These are phyloP conservation scores for Andrographis paniculata DNA, from an alignment of 305 asterid species.

Conservation along the genomic window DNA sequence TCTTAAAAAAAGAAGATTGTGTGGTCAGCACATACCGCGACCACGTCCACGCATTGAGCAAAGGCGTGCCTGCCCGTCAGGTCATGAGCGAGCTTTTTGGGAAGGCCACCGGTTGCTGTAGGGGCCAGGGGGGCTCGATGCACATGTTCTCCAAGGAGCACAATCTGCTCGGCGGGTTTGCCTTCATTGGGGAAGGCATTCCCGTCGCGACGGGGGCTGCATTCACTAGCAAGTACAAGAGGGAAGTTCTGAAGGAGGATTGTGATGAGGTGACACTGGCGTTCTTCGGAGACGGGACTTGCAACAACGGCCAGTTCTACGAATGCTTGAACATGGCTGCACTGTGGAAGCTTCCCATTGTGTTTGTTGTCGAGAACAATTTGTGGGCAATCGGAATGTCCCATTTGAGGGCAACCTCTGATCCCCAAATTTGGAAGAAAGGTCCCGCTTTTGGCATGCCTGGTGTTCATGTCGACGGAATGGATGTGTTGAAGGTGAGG, in stretches of 20 bases:
- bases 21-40: constrained; percentile 93
- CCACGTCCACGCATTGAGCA: constrained; percentile 95
- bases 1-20: constrained; percentile 67
- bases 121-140: constrained; percentile 99
- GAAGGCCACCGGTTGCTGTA: constrained; percentile 94
- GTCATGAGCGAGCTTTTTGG: constrained; percentile 99
- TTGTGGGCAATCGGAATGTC: constrained; percentile 99
- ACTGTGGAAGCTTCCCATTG: constrained; percentile 85
- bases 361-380: constrained; percentile 95
- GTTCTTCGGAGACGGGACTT: constrained; percentile 94
- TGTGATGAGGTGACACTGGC: constrained; percentile 92
- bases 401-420: constrained; percentile 91
- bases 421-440: constrained; percentile 92
- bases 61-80: constrained; percentile 87
- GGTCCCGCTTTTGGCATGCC: constrained; percentile 99
- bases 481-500: constrained; percentile 98
- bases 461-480: constrained; percentile 93
- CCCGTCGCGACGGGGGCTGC: constrained; percentile 99
- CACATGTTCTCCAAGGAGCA: constrained; percentile 99
- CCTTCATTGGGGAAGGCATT: constrained; percentile 96
- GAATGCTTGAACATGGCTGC: constrained; percentile 99
- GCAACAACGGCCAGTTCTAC: constrained; percentile 93
- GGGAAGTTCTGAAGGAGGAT: constrained; percentile 79
- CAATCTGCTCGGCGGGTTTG: constrained; percentile 88
- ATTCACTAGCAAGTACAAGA: constrained; percentile 72